Evolutionary conservation across 2,329 filamentous ascomycete species (phyloP).

Genomic region (Colletotrichum orbiculare): DNA sequence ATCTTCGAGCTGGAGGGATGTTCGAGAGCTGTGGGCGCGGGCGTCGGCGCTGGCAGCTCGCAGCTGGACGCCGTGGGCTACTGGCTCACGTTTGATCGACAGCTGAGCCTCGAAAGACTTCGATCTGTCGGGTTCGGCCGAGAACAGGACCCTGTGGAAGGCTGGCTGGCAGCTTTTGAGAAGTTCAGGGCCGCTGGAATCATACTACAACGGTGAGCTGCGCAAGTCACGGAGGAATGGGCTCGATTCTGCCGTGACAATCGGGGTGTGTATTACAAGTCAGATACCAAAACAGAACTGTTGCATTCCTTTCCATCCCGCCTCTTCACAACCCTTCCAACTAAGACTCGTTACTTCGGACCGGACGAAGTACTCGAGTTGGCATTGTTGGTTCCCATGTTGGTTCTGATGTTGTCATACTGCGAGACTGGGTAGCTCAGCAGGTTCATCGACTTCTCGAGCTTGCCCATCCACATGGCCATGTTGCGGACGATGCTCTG

Average conservation of each 20-base stretch:
- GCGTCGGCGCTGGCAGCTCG: conserved; percentile 49
- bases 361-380: background rate
- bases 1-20: conserved; percentile 43
- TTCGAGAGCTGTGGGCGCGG: conserved; percentile 42
- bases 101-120: conserved; percentile 55
- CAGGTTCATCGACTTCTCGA: conserved; percentile 19
- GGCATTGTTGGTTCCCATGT: conserved; percentile 10
- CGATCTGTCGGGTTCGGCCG: conserved; percentile 52
- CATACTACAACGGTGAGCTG: conserved; percentile 42
- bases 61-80: conserved; percentile 57
- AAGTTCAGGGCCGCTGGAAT: conserved; percentile 54
- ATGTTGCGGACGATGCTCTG: conserved; percentile 43
- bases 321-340: background rate
- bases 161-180: conserved; percentile 56
- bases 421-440: conserved; percentile 23
- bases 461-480: conserved; percentile 16
- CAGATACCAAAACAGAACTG: no score
- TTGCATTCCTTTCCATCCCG: no score
- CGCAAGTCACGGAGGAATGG: no score
- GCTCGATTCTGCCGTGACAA: no score
- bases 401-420: conserved; percentile 26
- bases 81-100: conserved; percentile 60
- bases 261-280: no score
- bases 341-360: background rate
- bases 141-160: conserved; percentile 49